These are phyloP conservation scores for Leptomonas pyrrhocoris DNA, from an alignment of 208 protist species.

Conservation along the genomic window DNA sequence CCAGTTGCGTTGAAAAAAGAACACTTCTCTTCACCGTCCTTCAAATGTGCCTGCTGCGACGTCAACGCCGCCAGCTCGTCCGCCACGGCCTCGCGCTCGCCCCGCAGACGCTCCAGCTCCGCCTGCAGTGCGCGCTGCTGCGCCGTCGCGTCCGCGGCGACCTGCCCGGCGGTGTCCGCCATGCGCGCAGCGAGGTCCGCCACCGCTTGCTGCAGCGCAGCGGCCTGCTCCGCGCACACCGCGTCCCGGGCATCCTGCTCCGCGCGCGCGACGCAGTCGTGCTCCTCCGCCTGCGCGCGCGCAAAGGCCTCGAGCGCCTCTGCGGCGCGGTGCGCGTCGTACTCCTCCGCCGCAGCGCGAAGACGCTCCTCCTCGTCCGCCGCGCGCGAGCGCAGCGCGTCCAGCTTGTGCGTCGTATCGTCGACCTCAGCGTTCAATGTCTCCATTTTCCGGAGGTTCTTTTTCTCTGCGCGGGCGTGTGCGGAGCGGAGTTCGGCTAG, in stretches of 20 bases:
- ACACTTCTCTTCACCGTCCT: neutral
- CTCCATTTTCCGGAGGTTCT: too few species aligned
- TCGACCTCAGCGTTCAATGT: too few species aligned
- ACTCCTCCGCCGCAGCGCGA: constrained; percentile 3
- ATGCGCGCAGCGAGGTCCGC: constrained; percentile 13
- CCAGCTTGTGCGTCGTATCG: neutral
- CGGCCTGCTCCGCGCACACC: neutral
- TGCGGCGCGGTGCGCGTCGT: neutral
- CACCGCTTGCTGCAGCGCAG: constrained; percentile 19
- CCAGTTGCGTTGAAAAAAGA: neutral
- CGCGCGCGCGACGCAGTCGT: neutral
- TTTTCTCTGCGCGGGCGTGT: neutral
- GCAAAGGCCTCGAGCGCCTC: neutral
- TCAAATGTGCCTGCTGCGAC: neutral
- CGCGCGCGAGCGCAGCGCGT: neutral
- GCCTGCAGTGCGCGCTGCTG: constrained; percentile 21
- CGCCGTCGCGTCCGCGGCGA: constrained; percentile 8
- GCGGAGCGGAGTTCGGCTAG: neutral
- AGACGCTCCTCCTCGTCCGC: neutral
- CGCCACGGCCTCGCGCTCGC: neutral
- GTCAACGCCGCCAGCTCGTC: constrained; percentile 3
- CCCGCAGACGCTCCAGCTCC: constrained; percentile 10
- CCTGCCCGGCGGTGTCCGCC: constrained; percentile 23
- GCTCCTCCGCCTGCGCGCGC: neutral
- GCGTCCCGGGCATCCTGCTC: neutral